Conservation (phyloP, 2,329 filamentous ascomycete species). For the Neopestalotiopsis clavispora region DNA sequence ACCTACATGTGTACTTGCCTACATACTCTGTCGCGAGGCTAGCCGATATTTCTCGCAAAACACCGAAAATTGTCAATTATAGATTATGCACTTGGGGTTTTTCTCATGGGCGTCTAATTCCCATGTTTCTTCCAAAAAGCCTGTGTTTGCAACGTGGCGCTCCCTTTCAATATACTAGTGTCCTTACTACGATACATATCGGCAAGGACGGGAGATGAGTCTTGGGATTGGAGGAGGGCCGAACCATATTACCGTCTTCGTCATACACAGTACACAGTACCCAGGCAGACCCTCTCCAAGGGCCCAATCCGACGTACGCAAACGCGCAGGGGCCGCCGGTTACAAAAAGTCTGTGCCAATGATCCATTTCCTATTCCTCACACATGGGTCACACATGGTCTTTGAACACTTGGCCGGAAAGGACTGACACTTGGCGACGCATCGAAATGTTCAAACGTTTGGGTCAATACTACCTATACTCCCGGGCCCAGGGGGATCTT, state of each 20-base stretch:
- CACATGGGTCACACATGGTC: not conserved
- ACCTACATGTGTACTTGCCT: not conserved
- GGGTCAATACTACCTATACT: not conserved
- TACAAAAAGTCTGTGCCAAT: not conserved
- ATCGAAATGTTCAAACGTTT: not conserved
- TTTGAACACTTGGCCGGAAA: not conserved
- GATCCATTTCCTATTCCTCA: conserved; percentile 2
- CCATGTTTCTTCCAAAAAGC: no score
- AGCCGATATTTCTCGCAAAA: no score
- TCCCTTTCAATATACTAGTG: not conserved
- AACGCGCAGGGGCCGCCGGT: not conserved
- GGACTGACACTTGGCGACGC: not conserved
- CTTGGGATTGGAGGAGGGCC: conserved; percentile 11
- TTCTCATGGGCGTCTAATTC: no score
- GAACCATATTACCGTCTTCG: conserved; percentile 3
- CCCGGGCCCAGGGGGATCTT: not conserved
- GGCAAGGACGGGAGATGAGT: conserved; percentile 13
- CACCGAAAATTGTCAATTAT: no score
- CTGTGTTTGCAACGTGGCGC: not conserved
- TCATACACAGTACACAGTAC: not conserved
- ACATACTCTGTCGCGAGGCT: no score
- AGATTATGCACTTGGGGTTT: no score
- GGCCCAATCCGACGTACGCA: not conserved
- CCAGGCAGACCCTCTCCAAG: not conserved
- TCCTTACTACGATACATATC: not conserved